Evolutionary conservation across 768 basidiomycete species (phyloP).

Genomic region (Russula sp.): DNA sequence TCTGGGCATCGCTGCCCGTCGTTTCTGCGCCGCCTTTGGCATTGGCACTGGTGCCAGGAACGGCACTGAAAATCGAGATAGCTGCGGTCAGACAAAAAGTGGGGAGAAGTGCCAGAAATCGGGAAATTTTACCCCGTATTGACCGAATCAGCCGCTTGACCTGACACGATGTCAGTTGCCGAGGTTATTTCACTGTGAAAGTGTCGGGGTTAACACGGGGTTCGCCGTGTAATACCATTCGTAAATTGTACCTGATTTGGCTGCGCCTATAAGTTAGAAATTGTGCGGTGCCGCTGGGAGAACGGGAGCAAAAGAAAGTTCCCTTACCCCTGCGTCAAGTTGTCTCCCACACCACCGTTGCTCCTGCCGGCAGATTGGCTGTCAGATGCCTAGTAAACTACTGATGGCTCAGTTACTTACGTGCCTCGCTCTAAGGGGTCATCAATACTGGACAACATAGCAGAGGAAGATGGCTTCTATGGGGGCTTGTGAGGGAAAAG

Average conservation of each 20-base stretch:
- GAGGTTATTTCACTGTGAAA: neutral
- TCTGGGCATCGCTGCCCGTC: neutral
- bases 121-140: neutral
- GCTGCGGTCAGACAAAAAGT: neutral
- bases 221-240: no score
- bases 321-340: neutral
- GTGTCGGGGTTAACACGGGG: no score
- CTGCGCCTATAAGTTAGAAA: neutral
- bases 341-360: neutral
- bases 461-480: neutral
- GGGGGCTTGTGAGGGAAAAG: no score
- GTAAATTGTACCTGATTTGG: no score
- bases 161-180: neutral
- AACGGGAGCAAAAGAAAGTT: no score
- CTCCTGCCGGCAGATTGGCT: neutral
- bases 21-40: neutral
- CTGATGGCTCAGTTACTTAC: neutral
- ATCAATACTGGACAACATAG: neutral
- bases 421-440: neutral
- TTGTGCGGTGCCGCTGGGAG: no score
- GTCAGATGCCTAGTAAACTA: neutral
- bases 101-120: neutral
- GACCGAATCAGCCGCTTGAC: neutral
- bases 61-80: neutral
- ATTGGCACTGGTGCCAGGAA: neutral